Evolutionary conservation across 176 grass and related monocot species (phyloP).

Genomic region (Carex parvula): DNA sequence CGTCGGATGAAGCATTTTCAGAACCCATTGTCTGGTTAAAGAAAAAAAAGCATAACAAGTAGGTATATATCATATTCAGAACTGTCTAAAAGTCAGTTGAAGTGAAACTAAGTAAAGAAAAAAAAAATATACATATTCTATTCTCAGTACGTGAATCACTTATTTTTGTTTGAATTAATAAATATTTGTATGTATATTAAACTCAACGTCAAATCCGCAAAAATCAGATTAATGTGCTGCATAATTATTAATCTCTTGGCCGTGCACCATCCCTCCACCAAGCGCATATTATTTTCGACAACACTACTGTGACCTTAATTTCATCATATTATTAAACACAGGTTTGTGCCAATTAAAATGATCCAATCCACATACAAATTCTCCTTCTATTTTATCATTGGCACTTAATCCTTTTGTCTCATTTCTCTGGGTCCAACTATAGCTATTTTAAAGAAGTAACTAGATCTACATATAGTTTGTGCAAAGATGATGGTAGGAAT

Average conservation of each 20-base stretch:
- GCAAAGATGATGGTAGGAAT: too few species aligned
- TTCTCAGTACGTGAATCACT: not conserved
- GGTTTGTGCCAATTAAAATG: not conserved
- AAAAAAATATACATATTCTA: not conserved
- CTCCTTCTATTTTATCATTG: not conserved
- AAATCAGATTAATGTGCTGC: not conserved
- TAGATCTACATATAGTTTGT: too few species aligned
- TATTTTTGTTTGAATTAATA: not conserved
- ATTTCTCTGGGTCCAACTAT: not conserved
- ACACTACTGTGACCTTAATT: not conserved
- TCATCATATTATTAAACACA: not conserved
- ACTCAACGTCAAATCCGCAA: not conserved
- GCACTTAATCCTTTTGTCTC: not conserved
- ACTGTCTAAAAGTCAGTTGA: not conserved
- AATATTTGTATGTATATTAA: not conserved
- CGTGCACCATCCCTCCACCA: not conserved
- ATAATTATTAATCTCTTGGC: not conserved
- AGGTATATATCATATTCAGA: not conserved
- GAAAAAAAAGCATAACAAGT: not conserved
- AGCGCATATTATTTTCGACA: not conserved
- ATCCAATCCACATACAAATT: too few species aligned
- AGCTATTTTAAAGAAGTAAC: not conserved
- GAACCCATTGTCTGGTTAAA: not conserved
- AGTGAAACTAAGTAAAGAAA: too few species aligned
- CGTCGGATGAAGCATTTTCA: not conserved